Conservation (phyloP, 768 basidiomycete genomes). For the Lentinula boryana region DNA sequence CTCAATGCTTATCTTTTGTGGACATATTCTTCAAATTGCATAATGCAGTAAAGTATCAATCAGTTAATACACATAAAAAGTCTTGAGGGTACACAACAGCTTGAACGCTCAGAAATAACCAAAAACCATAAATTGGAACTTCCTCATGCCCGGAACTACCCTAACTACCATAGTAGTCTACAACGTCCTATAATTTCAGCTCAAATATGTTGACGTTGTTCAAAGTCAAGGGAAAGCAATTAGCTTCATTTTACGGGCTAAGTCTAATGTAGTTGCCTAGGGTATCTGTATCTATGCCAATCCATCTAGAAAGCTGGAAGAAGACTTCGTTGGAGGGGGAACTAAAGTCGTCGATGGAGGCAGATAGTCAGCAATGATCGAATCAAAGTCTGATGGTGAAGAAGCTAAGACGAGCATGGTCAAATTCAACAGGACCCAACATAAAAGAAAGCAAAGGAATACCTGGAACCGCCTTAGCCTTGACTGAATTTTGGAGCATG, state of each 20-base stretch:
- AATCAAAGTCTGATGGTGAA: constrained; percentile 56
- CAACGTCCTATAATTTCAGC: too few species aligned
- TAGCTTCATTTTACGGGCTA: not conserved
- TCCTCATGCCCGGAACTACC: too few species aligned
- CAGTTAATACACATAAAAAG: too few species aligned
- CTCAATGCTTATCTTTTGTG: too few species aligned
- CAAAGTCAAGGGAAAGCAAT: too few species aligned
- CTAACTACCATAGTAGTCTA: too few species aligned
- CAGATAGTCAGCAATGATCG: constrained; percentile 69
- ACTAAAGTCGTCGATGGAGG: constrained; percentile 23
- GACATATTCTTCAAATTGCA: too few species aligned
- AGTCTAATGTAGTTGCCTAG: not conserved
- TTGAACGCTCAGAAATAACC: too few species aligned
- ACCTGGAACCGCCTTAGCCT: constrained; percentile 45
- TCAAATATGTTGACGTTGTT: too few species aligned
- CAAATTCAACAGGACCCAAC: constrained; percentile 7
- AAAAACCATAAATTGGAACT: too few species aligned
- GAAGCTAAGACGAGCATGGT: constrained; percentile 27
- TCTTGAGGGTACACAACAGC: too few species aligned
- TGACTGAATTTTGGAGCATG: constrained; percentile 49
- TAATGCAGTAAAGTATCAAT: too few species aligned
- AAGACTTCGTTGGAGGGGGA: constrained; percentile 15
- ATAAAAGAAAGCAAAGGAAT: constrained; percentile 8
- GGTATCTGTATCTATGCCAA: constrained; percentile 19
- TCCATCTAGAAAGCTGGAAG: constrained; percentile 35